Percentiles rank a stretch among this genome's conserved stretches.
Evolutionary conservation across 371 early-diverging fungal species (phyloP).

Genomic region (Syncephalastrum racemosum): DNA sequence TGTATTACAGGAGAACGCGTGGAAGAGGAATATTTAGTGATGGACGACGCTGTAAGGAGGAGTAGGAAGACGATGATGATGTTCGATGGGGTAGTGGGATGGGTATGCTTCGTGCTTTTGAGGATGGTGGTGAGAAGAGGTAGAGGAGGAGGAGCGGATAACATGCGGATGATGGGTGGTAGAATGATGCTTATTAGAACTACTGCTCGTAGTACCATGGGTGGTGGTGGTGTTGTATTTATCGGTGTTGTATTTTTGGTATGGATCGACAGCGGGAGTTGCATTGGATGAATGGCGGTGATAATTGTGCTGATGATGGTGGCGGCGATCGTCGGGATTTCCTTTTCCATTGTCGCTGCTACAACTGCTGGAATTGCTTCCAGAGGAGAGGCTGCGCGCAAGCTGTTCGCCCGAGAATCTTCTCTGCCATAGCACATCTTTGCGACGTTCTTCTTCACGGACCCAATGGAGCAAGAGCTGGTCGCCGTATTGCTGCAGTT

Average conservation of each 20-base stretch:
- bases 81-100: conserved; percentile 5
- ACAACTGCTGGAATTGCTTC: conserved; percentile 2
- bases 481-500: conserved; percentile 78
- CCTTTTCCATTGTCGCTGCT: conserved; percentile 1
- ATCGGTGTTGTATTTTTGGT: conserved; percentile 2
- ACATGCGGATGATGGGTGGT: neutral
- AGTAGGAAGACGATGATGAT: conserved; percentile 10
- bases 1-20: neutral
- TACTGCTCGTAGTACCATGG: neutral
- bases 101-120: conserved; percentile 8
- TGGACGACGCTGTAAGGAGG: conserved; percentile 12
- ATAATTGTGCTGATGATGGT: neutral
- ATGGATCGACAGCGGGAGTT: neutral
- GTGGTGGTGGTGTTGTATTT: conserved; percentile 4
- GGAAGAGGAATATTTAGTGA: conserved; percentile 1
- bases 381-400: conserved; percentile 2
- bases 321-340: neutral
- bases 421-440: conserved; percentile 18
- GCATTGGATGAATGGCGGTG: conserved; percentile 3
- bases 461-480: conserved; percentile 33
- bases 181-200: neutral
- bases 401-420: too few species aligned
- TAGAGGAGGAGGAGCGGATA: neutral
- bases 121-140: neutral
- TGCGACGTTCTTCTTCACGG: conserved; percentile 24